These are phyloP conservation scores for Lithospermum erythrorhizon DNA, from an alignment of 257 asterid genomes.

Conservation along the genomic window DNA sequence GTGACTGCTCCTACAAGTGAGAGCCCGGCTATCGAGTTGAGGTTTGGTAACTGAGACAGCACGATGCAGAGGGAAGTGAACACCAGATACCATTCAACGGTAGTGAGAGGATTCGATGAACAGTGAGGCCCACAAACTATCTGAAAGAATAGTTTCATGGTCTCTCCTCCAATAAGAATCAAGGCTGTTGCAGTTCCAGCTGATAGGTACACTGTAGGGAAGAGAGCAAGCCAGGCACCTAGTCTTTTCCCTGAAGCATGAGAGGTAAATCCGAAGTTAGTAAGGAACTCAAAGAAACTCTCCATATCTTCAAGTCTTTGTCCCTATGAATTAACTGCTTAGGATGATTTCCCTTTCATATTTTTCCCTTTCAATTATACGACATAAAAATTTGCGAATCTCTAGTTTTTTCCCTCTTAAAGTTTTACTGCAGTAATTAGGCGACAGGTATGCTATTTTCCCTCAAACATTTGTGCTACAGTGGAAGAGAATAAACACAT, in stretches of 20 bases:
- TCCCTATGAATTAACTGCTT: not conserved
- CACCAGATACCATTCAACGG: slow-evolving; percentile 95
- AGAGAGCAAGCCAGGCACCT: slow-evolving; percentile 97
- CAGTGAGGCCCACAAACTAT: slow-evolving; percentile 84
- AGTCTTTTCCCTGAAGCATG: slow-evolving; percentile 61
- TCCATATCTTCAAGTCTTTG: not conserved
- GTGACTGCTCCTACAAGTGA: slow-evolving; percentile 95
- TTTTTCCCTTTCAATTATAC: no score
- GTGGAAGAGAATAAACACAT: not conserved
- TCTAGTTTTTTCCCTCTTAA: not conserved
- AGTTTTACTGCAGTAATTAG: not conserved
- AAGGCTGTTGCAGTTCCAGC: slow-evolving; percentile 97
- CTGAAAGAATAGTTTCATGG: slow-evolving; percentile 95
- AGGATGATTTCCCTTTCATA: no score
- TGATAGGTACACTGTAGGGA: slow-evolving; percentile 91
- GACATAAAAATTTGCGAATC: not conserved
- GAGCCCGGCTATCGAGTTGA: slow-evolving; percentile 96
- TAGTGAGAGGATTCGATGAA: slow-evolving; percentile 84
- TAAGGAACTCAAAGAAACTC: not conserved
- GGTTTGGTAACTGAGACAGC: slow-evolving; percentile 88
- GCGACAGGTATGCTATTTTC: not conserved
- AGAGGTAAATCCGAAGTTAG: not conserved
- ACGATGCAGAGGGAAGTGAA: slow-evolving; percentile 95
- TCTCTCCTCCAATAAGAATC: slow-evolving; percentile 93
- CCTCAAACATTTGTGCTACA: not conserved